A percentile compares a stretch with the other conserved stretches of the same genome.
Conservation (phyloP, 345 rosid species). For the Citrus reticulata region DNA sequence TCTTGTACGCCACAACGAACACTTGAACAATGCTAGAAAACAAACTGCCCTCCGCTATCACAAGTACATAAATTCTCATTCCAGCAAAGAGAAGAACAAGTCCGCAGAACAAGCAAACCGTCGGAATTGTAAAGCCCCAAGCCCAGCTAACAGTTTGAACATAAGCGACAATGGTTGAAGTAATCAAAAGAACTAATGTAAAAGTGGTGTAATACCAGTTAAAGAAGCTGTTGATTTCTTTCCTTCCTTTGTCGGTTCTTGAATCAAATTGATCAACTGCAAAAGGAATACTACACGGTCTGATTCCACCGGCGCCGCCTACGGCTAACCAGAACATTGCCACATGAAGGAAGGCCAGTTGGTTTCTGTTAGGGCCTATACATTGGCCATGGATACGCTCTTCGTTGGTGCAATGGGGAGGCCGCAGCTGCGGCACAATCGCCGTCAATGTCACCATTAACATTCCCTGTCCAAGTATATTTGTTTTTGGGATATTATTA, state of each 20-base stretch:
- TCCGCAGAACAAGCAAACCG: conserved; percentile 20
- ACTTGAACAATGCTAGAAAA: conserved; percentile 33
- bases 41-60: conserved; percentile 36
- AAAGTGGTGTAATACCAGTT: conserved; percentile 65
- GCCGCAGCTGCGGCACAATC: not conserved
- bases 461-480: not conserved
- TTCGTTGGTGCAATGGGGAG: not conserved
- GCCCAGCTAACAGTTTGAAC: conserved; percentile 37
- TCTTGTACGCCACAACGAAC: conserved; percentile 29
- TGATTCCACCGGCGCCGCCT: conserved; percentile 65
- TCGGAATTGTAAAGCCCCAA: conserved; percentile 20
- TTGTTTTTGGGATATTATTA: not conserved
- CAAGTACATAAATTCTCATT: conserved; percentile 29
- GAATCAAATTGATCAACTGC: conserved; percentile 78
- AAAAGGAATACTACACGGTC: conserved; percentile 80
- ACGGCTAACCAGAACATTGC: conserved; percentile 30
- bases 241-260: conserved; percentile 58
- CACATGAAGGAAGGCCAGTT: conserved; percentile 15
- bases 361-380: conserved; percentile 17
- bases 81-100: conserved; percentile 34
- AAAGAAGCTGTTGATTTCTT: conserved; percentile 63
- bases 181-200: conserved; percentile 32
- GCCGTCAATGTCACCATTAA: conserved; percentile 11
- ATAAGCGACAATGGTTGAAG: conserved; percentile 45
- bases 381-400: conserved; percentile 1